These are phyloP conservation scores for Ceriops zippeliana DNA, from an alignment of 345 rosid species.

Conservation along the genomic window DNA sequence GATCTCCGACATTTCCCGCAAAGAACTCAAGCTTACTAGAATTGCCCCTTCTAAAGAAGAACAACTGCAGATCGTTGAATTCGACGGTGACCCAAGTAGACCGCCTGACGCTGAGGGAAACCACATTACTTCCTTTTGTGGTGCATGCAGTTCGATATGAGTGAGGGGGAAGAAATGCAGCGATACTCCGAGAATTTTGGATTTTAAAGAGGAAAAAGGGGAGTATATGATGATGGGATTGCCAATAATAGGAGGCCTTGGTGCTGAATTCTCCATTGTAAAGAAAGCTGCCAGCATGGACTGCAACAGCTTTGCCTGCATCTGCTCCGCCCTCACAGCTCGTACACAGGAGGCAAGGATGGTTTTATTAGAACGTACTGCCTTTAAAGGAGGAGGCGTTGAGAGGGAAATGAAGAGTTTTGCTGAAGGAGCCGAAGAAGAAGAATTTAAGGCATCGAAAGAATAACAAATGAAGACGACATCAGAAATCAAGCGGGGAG, in stretches of 20 bases:
- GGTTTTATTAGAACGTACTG: conserved; percentile 33
- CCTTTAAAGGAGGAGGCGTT: conserved; percentile 33
- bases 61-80: conserved; percentile 51
- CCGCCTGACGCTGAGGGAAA: conserved; percentile 70
- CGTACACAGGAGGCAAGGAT: conserved; percentile 42
- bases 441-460: conserved; percentile 43
- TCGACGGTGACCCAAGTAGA: conserved; percentile 45
- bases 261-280: conserved; percentile 66
- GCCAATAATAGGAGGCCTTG: conserved; percentile 67
- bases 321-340: conserved; percentile 40
- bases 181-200: conserved; percentile 25
- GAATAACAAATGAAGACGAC: conserved; percentile 61
- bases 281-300: conserved; percentile 75
- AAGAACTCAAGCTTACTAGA: conserved; percentile 64
- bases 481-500: conserved; percentile 63
- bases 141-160: conserved; percentile 75
- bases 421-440: conserved; percentile 50
- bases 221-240: conserved; percentile 69
- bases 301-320: conserved; percentile 38
- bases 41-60: conserved; percentile 69
- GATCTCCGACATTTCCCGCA: conserved; percentile 51
- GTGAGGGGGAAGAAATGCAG: conserved; percentile 39
- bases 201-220: conserved; percentile 50
- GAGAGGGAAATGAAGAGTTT: conserved; percentile 53
- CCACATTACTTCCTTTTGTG: conserved; percentile 78